phyloP scores from a whole-genome alignment of 2,329 filamentous ascomycete species.

The Calonectria honghensis region DNA sequence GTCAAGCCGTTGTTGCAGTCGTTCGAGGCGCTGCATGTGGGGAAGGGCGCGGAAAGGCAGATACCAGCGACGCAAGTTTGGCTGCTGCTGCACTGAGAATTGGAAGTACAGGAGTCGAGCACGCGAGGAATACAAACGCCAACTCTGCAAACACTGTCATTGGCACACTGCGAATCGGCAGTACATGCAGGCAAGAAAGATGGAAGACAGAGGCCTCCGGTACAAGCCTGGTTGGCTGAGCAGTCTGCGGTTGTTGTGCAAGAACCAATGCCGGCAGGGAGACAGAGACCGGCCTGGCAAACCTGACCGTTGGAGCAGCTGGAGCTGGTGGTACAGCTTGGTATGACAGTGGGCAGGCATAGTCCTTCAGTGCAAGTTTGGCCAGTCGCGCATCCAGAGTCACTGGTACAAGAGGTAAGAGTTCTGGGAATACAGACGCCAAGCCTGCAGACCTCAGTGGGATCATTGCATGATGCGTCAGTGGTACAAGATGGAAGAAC shows the following conservation, averaged over 20 bases:
- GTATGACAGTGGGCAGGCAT: constrained; percentile 9
- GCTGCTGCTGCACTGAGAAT: not conserved
- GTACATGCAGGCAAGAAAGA: constrained; percentile 14
- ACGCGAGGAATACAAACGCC: constrained; percentile 28
- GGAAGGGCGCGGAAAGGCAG: constrained; percentile 3
- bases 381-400: not conserved
- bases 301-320: not conserved
- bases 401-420: not conserved
- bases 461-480: constrained; percentile 4
- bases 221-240: constrained; percentile 5
- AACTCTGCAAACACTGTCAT: constrained; percentile 10
- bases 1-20: constrained; percentile 14
- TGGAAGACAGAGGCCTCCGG: constrained; percentile 20
- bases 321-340: not conserved
- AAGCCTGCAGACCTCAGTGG: constrained; percentile 19
- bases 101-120: not conserved
- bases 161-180: constrained; percentile 2
- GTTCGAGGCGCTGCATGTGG: not conserved
- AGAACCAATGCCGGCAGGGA: not conserved
- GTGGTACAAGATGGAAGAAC: constrained; percentile 12
- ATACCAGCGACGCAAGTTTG: constrained; percentile 26
- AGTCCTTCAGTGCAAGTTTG: constrained; percentile 27
- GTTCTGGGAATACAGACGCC: constrained; percentile 29
- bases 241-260: constrained; percentile 9
- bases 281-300: constrained; percentile 24